A percentile compares a stretch with the other conserved stretches of the same genome.
phyloP scores from a whole-genome alignment of 2,329 filamentous ascomycete species.

The Microsporum audouinii region DNA sequence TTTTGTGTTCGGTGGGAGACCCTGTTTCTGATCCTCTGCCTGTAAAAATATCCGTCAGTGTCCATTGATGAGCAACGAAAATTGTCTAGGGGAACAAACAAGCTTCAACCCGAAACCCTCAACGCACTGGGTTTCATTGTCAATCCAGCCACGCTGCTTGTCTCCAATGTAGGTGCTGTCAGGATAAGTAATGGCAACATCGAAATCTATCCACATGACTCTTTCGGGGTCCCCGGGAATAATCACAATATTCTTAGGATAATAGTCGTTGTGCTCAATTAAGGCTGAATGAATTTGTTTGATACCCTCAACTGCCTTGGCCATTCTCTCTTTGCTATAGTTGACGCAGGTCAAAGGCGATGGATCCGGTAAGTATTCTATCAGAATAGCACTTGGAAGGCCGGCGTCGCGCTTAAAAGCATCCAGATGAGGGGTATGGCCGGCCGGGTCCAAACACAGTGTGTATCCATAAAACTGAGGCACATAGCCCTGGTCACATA shows the following conservation, averaged over 20 bases:
- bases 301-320: constrained; percentile 9
- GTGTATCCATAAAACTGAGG: constrained; percentile 13
- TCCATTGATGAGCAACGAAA: no score
- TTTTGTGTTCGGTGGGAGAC: no score
- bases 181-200: constrained; percentile 14
- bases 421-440: constrained; percentile 10
- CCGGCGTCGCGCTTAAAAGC: constrained; percentile 6
- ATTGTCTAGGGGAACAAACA: constrained; percentile 5
- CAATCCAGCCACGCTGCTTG: constrained; percentile 8
- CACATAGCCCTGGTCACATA: constrained; percentile 11
- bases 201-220: constrained; percentile 15
- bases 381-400: constrained; percentile 11
- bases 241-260: constrained; percentile 15
- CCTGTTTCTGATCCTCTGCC: no score
- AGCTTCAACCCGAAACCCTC: constrained; percentile 6
- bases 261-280: constrained; percentile 14
- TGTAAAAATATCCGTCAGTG: no score
- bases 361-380: constrained; percentile 14
- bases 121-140: constrained; percentile 8
- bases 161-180: constrained; percentile 10
- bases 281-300: constrained; percentile 12
- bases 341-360: constrained; percentile 11
- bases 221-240: constrained; percentile 11
- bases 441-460: constrained; percentile 5
- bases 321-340: constrained; percentile 9